Percentiles rank a stretch among this genome's conserved stretches.
phyloP scores from a whole-genome alignment of 176 grass and related monocot species.

The Eragrostis curvula region DNA sequence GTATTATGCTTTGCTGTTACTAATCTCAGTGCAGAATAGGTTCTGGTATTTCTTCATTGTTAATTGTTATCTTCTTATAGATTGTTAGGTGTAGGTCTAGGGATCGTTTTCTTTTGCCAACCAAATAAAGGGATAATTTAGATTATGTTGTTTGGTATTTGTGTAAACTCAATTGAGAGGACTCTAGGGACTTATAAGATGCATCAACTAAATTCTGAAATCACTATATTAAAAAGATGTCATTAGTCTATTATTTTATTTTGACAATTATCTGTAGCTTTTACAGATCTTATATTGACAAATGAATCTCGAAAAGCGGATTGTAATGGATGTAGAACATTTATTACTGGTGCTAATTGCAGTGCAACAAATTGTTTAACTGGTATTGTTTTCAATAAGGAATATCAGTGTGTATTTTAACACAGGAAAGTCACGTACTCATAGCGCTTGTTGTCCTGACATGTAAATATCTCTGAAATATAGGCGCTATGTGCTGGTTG shows the following conservation, averaged over 20 bases:
- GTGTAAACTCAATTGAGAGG: not conserved
- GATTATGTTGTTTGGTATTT: not conserved
- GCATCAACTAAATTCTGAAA: not conserved
- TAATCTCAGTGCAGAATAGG: not conserved
- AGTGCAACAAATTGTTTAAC: not conserved
- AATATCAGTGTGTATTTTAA: not conserved
- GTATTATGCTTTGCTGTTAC: not conserved
- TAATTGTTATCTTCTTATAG: not conserved
- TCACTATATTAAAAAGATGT: not conserved
- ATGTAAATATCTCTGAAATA: not conserved
- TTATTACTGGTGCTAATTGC: not conserved
- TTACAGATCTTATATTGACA: not conserved
- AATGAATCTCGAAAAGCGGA: not conserved
- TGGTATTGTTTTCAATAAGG: not conserved
- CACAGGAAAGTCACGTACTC: not conserved
- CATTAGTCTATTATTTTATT: not conserved
- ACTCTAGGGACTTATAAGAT: not conserved
- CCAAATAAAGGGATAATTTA: not conserved
- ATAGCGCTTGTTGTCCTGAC: not conserved
- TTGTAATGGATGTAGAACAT: not conserved
- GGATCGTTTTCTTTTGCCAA: constrained; percentile 6
- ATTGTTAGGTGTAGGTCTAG: constrained; percentile 3
- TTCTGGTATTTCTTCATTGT: not conserved
- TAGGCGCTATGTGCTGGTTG: not conserved
- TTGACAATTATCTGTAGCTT: not conserved